Evolutionary conservation across 441 rosid species (phyloP), one percentile per base, ranked within the genome.

Genomic region (Pelargonium cotyledonis): DNA sequence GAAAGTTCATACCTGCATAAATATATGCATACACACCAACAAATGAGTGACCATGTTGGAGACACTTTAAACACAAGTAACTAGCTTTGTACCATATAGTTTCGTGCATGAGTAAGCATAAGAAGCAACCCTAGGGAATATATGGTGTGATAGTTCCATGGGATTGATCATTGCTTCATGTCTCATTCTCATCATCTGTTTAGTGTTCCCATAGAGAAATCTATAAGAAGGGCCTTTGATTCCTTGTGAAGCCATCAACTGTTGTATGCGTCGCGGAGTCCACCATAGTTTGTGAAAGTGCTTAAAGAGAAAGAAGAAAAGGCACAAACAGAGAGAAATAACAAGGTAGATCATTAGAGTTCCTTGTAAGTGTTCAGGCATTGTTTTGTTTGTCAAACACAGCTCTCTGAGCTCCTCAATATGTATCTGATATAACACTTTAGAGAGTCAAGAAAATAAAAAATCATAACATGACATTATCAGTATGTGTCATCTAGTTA

Each of bases 161-260:
- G 85, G 84, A 16, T 14, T 73, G 55, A 35, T 68, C 70, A 12
- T 12, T 31, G 73, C 69, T 67, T 76, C 72, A 1, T 76, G 68
- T 43, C 53, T 72, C 80, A 80, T 75, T 29, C 19, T 15, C 9
- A 66, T 2, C 6, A 72, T 64, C 14, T 83, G 82, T 53, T 66
- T 73, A 65, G 70, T 46, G 71, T 70, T 82, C 60, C 87, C 87
- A 47, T 74, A 58, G 35, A 80, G 16, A 64, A 80, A 78, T 21
- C 29, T 78, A 66, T 78, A 79, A 65, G 82, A 65, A 67, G 84
- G 81, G 3, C 90, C 84, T 64, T 38, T 70, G 67, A 86, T 65
- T 55, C 86, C 84, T 23, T 78, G 80, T 3, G 71, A 29, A 6
- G 41, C 63, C 82, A 80, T 72, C 16, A 55, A 23, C 43, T 18